phyloP scores from a whole-genome alignment of 2,329 filamentous ascomycete species.

The Monosporascus ibericus region DNA sequence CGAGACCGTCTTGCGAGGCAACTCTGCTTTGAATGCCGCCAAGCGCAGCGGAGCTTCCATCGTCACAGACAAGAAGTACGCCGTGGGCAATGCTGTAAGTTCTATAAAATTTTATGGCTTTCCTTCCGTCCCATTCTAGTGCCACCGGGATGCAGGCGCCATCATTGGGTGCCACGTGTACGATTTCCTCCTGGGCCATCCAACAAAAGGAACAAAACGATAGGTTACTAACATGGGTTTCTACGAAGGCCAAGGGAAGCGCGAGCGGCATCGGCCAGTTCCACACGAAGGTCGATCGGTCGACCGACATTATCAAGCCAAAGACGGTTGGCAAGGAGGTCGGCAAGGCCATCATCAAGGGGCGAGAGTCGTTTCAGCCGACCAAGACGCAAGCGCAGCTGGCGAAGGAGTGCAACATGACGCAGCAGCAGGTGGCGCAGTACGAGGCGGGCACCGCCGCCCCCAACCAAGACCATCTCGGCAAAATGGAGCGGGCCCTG shows the following conservation, averaged over 20 bases:
- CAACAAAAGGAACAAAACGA: not conserved
- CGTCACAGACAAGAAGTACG: conserved; percentile 86
- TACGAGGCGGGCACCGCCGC: conserved; percentile 50
- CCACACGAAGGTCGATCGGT: conserved; percentile 94
- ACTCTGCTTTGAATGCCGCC: conserved; percentile 79
- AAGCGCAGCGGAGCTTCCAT: conserved; percentile 71
- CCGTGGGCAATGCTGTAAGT: conserved; percentile 73
- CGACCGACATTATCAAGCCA: conserved; percentile 95
- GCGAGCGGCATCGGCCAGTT: conserved; percentile 78
- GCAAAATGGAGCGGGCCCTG: conserved; percentile 73
- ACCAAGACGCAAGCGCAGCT: conserved; percentile 93
- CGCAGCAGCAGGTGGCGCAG: conserved; percentile 78
- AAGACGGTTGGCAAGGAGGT: conserved; percentile 81
- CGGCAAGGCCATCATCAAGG: conserved; percentile 73
- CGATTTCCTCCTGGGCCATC: not conserved
- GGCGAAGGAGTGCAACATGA: conserved; percentile 86
- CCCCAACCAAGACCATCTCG: conserved; percentile 79
- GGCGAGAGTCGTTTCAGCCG: conserved; percentile 75
- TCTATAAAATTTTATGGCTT: not conserved
- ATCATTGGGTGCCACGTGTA: not conserved
- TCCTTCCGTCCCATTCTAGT: not conserved
- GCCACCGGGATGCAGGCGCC: too few relatives aligned
- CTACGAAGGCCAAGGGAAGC: conserved; percentile 33
- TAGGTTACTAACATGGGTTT: conserved; percentile 8
- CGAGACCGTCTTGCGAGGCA: conserved; percentile 86